These are phyloP conservation scores for Tolypocladium cylindrosporum DNA, from an alignment of 2,329 filamentous ascomycete species.

Conservation along the genomic window DNA sequence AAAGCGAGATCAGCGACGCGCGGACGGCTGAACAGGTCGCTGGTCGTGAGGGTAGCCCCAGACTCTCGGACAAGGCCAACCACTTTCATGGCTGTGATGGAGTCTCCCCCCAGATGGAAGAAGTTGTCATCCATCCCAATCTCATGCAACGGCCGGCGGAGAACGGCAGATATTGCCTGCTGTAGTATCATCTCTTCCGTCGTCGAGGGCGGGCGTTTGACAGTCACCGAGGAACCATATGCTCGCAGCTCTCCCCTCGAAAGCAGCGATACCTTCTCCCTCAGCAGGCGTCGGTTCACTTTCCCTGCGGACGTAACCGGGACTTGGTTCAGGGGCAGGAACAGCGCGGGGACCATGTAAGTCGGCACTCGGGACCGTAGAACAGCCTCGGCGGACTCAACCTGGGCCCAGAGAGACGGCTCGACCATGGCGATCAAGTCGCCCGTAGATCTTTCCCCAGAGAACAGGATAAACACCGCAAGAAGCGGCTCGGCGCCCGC, in stretches of 20 bases:
- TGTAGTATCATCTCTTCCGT: background rate
- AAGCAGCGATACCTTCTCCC: background rate
- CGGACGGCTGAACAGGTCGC: constrained; percentile 1
- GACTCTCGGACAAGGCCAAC: background rate
- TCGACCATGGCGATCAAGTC: background rate
- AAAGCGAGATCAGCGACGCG: background rate
- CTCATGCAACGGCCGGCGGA: background rate
- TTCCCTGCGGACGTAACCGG: background rate
- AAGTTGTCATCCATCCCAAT: constrained; percentile 5
- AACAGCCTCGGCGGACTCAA: background rate
- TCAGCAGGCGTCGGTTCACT: background rate
- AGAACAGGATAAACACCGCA: constrained; percentile 1
- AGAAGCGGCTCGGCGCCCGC: background rate
- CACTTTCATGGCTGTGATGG: constrained; percentile 16
- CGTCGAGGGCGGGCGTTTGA: background rate
- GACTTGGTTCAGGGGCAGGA: constrained; percentile 1
- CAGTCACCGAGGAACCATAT: background rate
- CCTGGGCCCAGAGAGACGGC: background rate
- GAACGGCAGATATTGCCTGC: background rate
- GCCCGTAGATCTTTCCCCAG: background rate
- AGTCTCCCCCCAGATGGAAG: constrained; percentile 5
- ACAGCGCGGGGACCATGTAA: constrained; percentile 6
- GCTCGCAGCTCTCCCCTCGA: background rate
- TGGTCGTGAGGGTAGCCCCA: background rate
- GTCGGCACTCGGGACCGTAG: constrained; percentile 1